phyloP scores from a whole-genome alignment of 768 basidiomycete species.

The Myochromella boudieri region DNA sequence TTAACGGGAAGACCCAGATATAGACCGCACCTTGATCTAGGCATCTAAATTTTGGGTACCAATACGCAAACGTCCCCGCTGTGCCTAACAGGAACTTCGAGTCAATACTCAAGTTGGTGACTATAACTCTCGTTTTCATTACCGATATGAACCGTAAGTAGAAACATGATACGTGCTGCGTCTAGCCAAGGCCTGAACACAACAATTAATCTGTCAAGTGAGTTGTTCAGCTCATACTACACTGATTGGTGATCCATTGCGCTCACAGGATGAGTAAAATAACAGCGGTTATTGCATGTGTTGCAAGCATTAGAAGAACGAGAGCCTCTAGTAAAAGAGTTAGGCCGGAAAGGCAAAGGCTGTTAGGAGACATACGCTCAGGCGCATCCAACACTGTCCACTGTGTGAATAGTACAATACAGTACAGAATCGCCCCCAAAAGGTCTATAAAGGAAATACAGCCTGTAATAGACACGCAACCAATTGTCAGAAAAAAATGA shows the following conservation, averaged over 20 bases:
- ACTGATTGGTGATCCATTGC: neutral
- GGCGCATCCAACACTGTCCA: conserved; percentile 44
- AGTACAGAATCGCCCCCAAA: conserved; percentile 48
- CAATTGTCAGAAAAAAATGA: too few species aligned
- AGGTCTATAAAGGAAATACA: conserved; percentile 43
- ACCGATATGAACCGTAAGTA: conserved; percentile 49
- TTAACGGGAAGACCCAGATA: neutral
- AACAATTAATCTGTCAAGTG: conserved; percentile 45
- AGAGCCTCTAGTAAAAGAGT: conserved; percentile 36
- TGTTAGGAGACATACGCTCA: conserved; percentile 35
- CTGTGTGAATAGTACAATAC: conserved; percentile 41
- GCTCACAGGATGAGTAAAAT: conserved; percentile 43
- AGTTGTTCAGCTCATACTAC: neutral
- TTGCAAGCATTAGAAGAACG: conserved; percentile 42
- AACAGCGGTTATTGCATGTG: conserved; percentile 37
- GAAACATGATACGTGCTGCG: conserved; percentile 44
- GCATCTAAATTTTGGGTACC: conserved; percentile 44
- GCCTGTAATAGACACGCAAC: conserved; percentile 26
- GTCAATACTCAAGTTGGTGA: too few species aligned
- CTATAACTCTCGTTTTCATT: too few species aligned
- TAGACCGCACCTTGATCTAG: conserved; percentile 37
- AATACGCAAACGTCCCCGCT: conserved; percentile 41
- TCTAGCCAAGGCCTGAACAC: conserved; percentile 56
- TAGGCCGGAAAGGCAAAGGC: too few species aligned
- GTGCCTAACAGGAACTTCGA: conserved; percentile 29